Evolutionary conservation across 768 basidiomycete species (phyloP), one percentile per base, ranked within the genome.

Genomic region (Hygrophoropsis aurantiaca): DNA sequence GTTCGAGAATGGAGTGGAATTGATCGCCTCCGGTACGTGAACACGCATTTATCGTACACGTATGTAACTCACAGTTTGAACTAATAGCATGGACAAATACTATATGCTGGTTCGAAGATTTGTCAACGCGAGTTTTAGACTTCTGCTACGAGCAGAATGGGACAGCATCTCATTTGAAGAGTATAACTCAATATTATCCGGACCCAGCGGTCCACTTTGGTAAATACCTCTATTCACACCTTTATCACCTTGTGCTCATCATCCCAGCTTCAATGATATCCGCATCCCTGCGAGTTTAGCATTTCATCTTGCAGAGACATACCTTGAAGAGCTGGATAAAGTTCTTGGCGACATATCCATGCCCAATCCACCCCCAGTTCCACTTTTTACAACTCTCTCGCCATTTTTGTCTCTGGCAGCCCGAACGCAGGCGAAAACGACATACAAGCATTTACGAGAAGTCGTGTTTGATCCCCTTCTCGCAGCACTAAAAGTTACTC

Each of bases 1-100:
- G 87, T 94, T 6, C 75, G 93, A 11, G 95, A 99, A 68, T 98
- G 95, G 94, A 84, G 76, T 52, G 89, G 91, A 3, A 87, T 99
- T 26, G 95, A 99, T 62, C 78, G 89, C 36, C 69, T 95, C 56
- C 74, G 95, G 94, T 95, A 52, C 53, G 81, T 64, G 26, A 6
- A 27, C 27, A 30, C 7, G 36, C 2, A 26, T 45, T 4, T 33
- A 20, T 26, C 15, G 34, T 11, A 18, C 32, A 18, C 11, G 32
- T 24, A 46, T 9, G 36, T 34, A 42, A 52, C 24, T 52, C 46
- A 47, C 49, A 42, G 47, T 27, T 50, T 46, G 23, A 41, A 13
- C 47, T 41, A 21, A 10, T 58, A 97, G 94, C 56, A 84, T 97
- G 64, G 95, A 99, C 77, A 99, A 99, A 66, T 98, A 90, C 65